These are phyloP conservation scores for Penicillium lividum DNA, from an alignment of 495 filamentous ascomycete species.

Conservation along the genomic window DNA sequence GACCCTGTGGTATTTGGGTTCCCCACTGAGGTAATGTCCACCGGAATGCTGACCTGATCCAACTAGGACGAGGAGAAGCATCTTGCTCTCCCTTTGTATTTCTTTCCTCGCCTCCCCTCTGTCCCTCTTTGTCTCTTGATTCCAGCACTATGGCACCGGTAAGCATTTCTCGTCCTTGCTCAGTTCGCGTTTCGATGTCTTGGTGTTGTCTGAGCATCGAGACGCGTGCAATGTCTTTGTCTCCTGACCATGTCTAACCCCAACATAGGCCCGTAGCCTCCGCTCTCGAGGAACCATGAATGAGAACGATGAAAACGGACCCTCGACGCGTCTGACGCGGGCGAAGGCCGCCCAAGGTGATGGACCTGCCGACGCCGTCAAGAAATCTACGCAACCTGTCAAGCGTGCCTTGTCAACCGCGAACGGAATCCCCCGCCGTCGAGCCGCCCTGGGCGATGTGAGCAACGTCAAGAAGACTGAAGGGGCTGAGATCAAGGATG, in stretches of 20 bases:
- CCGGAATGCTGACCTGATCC: constrained; percentile 46
- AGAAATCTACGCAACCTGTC: constrained; percentile 73
- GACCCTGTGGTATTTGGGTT: constrained; percentile 39
- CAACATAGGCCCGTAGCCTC: constrained; percentile 52
- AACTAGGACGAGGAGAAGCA: constrained; percentile 29
- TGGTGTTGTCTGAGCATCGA: neutral
- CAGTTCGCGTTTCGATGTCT: constrained; percentile 7
- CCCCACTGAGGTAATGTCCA: constrained; percentile 39
- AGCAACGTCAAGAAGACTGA: constrained; percentile 89
- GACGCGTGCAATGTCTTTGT: constrained; percentile 14
- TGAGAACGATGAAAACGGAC: constrained; percentile 90
- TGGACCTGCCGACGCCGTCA: constrained; percentile 56
- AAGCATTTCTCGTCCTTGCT: constrained; percentile 26
- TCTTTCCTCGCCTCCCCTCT: constrained; percentile 29
- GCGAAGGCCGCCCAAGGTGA: constrained; percentile 79
- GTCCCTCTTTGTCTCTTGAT: constrained; percentile 15
- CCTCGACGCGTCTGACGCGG: constrained; percentile 80
- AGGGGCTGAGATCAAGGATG: constrained; percentile 55
- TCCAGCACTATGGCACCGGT: constrained; percentile 46
- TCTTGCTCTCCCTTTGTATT: constrained; percentile 32
- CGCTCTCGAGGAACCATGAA: constrained; percentile 72
- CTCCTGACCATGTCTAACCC: constrained; percentile 16
- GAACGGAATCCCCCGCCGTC: constrained; percentile 57
- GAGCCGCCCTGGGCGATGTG: constrained; percentile 84
- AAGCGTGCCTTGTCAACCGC: constrained; percentile 68